Evolutionary conservation across 2,329 filamentous ascomycete species (phyloP).

Genomic region (Fusarium floridanum): DNA sequence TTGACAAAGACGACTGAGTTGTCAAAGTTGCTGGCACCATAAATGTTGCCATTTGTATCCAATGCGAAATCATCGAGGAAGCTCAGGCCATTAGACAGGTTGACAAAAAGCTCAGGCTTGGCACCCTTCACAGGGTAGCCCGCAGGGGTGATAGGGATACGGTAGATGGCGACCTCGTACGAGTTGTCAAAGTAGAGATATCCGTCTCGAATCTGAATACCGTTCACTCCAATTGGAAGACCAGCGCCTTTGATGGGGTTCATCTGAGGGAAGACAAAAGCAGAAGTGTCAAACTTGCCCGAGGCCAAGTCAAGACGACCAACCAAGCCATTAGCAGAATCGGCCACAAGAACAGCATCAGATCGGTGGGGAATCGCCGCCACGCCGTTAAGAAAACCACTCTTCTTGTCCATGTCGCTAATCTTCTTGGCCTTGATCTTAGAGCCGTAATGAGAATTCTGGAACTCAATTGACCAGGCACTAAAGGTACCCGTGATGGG

Average conservation of each 20-base stretch:
- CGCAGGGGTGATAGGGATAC: constrained; percentile 25
- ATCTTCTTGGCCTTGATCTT: constrained; percentile 21
- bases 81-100: constrained; percentile 18
- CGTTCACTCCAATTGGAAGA: constrained; percentile 36
- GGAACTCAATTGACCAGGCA: constrained; percentile 27
- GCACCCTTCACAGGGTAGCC: constrained; percentile 30
- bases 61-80: constrained; percentile 44
- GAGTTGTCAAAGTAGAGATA: constrained; percentile 39
- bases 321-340: constrained; percentile 21
- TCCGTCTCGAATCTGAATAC: constrained; percentile 23
- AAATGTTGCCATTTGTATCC: constrained; percentile 36
- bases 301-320: constrained; percentile 16
- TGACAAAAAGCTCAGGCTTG: constrained; percentile 33
- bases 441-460: not conserved
- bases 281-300: constrained; percentile 17
- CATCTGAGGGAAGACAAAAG: constrained; percentile 30
- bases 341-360: constrained; percentile 23
- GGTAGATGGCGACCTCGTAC: constrained; percentile 24
- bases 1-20: constrained; percentile 38
- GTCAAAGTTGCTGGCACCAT: constrained; percentile 37
- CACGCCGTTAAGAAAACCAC: constrained; percentile 29
- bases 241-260: not conserved
- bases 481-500: constrained; percentile 25
- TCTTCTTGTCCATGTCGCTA: constrained; percentile 22
- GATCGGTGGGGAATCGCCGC: constrained; percentile 10